Base-by-base conservation (phyloP, 192 early-diverging fungal genomes). In the Podila horticola region DNA sequence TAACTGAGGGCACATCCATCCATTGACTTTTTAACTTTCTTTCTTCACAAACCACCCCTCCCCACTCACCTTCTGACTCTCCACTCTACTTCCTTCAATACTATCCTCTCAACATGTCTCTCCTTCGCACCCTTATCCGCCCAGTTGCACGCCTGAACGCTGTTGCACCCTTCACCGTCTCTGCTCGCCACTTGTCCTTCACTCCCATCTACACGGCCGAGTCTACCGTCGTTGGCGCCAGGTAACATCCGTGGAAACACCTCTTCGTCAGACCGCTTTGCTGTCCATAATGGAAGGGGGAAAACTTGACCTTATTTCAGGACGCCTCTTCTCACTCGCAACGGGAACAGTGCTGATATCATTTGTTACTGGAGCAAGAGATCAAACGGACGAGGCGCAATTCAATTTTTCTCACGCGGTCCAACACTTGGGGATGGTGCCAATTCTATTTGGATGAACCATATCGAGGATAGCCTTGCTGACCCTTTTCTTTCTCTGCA, bases 201-300 rank as follows among this genome's bases (percentile, higher is more conserved):
- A 77, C 84, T 81, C 88, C 88, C 59, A 84, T 88, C 62, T 90
- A 90, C 71, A 90, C 88, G 2, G 87, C 88, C 38, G 88, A 90
- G 67, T 82, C 72, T 28, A 86, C 82, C 24, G 68, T 87, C 11
- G 85, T 84, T 49, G 88, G 88, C 28, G 88, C 85, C 13, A 79
- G 76, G 76, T 79, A 79, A 55, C 11, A 24, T 30, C 15, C 41
- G 3, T 15, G 41, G 38, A 12, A 45, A 17, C 1, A 15, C 5
- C 0, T 9, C 33, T 13, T 58, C 15, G 5, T 30, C 22, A 20
- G n/a, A 1, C 28, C 26, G 26, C 48, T 20, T 29, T 38, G 20
- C 30, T 26, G 48, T 66, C 15, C 29, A 31, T 10, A 7, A 55
- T 51, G 15, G 51, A 24, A 34, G 1, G 7, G 10, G 3, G 28